Percentiles rank a stretch among this genome's conserved stretches.
Conservation (phyloP, 129 eudicot species). For the Chrysanthemum seticuspe region DNA sequence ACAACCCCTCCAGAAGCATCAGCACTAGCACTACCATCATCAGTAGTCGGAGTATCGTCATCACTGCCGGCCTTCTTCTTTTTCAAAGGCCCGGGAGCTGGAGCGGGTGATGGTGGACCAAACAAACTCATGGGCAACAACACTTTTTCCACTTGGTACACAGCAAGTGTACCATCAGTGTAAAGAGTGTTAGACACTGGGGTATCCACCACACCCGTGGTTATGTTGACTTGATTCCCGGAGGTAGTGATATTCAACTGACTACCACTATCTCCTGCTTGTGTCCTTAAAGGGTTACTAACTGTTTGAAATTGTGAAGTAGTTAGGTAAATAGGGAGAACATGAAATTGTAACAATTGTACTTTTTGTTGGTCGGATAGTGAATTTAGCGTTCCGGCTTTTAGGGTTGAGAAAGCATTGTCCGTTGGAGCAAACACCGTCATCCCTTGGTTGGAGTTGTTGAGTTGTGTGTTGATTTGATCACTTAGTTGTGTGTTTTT, state of each 20-base stretch:
- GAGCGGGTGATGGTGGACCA: slow-evolving; percentile 55
- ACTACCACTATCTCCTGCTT: slow-evolving; percentile 58
- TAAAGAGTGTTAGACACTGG: slow-evolving; percentile 57
- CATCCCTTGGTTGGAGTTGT: slow-evolving; percentile 75
- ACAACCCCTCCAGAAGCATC: slow-evolving; percentile 48
- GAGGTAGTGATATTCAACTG: slow-evolving; percentile 71
- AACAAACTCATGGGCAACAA: slow-evolving; percentile 66
- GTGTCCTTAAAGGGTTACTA: slow-evolving; percentile 85
- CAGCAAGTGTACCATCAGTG: slow-evolving; percentile 63
- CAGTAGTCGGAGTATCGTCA: slow-evolving; percentile 28
- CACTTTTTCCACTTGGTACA: slow-evolving; percentile 80
- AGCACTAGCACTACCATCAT: slow-evolving; percentile 20
- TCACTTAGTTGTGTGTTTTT: slow-evolving; percentile 13
- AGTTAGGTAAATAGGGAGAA: slow-evolving; percentile 51
- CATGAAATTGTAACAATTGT: slow-evolving; percentile 60
- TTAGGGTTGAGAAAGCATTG: slow-evolving; percentile 65
- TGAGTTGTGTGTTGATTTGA: slow-evolving; percentile 58
- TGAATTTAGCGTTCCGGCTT: slow-evolving; percentile 72
- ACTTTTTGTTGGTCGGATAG: slow-evolving; percentile 76
- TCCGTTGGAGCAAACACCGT: slow-evolving; percentile 85
- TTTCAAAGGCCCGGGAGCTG: slow-evolving; percentile 41
- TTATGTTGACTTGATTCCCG: slow-evolving; percentile 71
- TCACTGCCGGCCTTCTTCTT: slow-evolving; percentile 56
- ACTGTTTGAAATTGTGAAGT: slow-evolving; percentile 69
- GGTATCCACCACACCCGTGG: slow-evolving; percentile 70